Conservation (phyloP, 108 stramenopile species). For the Bacterosira constricta region DNA sequence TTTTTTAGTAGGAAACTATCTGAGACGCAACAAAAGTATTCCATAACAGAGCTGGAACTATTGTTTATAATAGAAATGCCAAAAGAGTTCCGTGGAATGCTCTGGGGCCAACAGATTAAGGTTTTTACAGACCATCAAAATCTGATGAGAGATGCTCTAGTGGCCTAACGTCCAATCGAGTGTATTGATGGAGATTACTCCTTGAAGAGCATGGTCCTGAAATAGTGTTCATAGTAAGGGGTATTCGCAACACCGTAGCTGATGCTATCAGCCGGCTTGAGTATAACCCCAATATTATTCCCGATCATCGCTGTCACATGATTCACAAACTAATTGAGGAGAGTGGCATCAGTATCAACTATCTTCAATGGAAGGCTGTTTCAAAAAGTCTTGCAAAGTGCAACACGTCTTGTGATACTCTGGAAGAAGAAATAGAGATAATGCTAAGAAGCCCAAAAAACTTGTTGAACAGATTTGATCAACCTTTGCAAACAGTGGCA, state of each 20-base stretch:
- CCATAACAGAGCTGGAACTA: background rate
- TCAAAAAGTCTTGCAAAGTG: no score
- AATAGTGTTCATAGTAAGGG: slow-evolving; percentile 37
- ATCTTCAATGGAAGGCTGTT: no score
- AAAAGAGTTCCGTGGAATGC: no score
- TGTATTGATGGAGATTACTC: slow-evolving; percentile 53
- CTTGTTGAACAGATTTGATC: no score
- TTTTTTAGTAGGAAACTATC: no score
- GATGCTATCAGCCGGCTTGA: slow-evolving; percentile 41
- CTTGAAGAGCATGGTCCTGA: slow-evolving; percentile 48
- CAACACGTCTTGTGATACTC: no score
- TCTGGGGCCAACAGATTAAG: background rate
- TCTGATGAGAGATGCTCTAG: slow-evolving; percentile 1
- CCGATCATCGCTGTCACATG: no score
- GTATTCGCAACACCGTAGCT: slow-evolving; percentile 50
- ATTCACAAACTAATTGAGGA: no score
- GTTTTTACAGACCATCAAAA: slow-evolving; percentile 9
- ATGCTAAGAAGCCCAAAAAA: no score
- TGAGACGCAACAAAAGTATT: background rate
- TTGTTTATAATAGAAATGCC: background rate
- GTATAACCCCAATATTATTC: background rate
- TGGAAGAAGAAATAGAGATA: background rate
- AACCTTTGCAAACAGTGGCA: slow-evolving; percentile 9
- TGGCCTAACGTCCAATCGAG: slow-evolving; percentile 22
- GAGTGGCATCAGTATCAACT: no score